phyloP scores from a whole-genome alignment of 495 filamentous ascomycete genomes.

The Aspergillus conjunctus region DNA sequence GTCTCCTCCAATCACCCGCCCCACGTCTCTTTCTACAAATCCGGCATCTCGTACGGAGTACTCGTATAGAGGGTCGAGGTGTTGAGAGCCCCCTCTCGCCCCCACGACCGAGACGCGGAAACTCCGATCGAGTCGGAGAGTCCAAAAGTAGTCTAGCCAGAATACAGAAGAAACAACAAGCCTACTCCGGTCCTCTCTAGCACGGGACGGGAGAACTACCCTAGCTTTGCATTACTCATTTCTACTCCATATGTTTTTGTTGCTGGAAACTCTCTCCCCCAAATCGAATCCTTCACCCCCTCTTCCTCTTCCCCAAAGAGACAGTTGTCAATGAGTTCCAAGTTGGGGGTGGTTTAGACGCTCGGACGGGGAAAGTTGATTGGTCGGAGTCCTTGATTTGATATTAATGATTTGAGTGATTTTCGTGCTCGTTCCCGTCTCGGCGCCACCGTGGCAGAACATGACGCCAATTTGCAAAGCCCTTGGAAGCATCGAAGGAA shows the following conservation, averaged over 20 bases:
- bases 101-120: neutral
- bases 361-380: neutral
- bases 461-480: slow-evolving; percentile 9
- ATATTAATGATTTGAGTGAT: slow-evolving; percentile 7
- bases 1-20: neutral
- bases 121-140: neutral
- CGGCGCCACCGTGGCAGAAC: slow-evolving; percentile 14
- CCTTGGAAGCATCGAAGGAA: neutral
- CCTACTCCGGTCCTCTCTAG: too few species aligned
- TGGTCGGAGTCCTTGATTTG: too few species aligned
- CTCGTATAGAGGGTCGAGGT: too few species aligned
- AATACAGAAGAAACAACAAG: neutral
- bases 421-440: slow-evolving; percentile 8
- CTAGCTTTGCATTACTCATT: neutral
- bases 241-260: too few species aligned
- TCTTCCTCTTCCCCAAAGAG: too few species aligned
- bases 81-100: neutral
- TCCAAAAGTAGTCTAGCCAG: neutral
- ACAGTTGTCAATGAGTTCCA: too few species aligned
- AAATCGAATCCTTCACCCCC: too few species aligned
- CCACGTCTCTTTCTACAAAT: neutral
- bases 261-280: too few species aligned
- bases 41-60: too few species aligned
- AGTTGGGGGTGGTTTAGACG: neutral
- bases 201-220: neutral